Percentiles rank a stretch among this genome's conserved stretches.
Conservation (phyloP, 805 yeast genomes). For the Cyberlindnera suaveolens region DNA sequence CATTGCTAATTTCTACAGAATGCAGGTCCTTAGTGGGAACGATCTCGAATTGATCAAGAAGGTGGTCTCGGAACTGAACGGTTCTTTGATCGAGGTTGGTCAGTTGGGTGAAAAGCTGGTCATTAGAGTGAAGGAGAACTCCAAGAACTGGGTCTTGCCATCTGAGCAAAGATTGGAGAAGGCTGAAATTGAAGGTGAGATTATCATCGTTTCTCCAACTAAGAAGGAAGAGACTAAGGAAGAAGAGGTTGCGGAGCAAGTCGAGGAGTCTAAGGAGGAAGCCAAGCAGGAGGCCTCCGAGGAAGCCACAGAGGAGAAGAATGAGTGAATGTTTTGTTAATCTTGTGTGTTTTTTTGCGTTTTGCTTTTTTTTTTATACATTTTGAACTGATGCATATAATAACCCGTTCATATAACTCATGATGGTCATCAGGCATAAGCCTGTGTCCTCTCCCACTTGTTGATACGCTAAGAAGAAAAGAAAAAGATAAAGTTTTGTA, state of each 20-base stretch:
- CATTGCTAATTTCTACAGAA: conserved; percentile 69
- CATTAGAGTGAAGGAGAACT: conserved; percentile 54
- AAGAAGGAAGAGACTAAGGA: conserved; percentile 5
- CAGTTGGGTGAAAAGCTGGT: conserved; percentile 41
- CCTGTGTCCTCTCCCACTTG: too few species aligned
- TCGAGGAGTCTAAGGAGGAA: conserved; percentile 16
- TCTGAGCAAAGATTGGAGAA: conserved; percentile 37
- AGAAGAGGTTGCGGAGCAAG: conserved; percentile 15
- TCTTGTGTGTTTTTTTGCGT: too few species aligned
- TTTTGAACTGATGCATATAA: too few species aligned
- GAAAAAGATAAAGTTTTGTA: too few species aligned
- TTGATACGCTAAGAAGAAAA: too few species aligned
- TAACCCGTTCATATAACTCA: too few species aligned
- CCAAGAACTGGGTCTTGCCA: conserved; percentile 67
- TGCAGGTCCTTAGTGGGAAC: conserved; percentile 58
- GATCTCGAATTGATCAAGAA: conserved; percentile 46
- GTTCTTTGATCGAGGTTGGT: conserved; percentile 31
- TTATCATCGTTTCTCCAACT: conserved; percentile 16
- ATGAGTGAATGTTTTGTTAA: too few species aligned
- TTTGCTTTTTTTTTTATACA: too few species aligned
- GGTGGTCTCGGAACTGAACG: conserved; percentile 43
- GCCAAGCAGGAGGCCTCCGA: conserved; percentile 6
- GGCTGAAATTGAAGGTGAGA: conserved; percentile 38
- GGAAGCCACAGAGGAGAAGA: too few species aligned
- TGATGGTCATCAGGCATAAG: too few species aligned